Percentiles rank a stretch among this genome's conserved stretches.
These are phyloP conservation scores for Ganoderma lucidum DNA, from an alignment of 1,284 basidiomycete species.

Conservation along the genomic window DNA sequence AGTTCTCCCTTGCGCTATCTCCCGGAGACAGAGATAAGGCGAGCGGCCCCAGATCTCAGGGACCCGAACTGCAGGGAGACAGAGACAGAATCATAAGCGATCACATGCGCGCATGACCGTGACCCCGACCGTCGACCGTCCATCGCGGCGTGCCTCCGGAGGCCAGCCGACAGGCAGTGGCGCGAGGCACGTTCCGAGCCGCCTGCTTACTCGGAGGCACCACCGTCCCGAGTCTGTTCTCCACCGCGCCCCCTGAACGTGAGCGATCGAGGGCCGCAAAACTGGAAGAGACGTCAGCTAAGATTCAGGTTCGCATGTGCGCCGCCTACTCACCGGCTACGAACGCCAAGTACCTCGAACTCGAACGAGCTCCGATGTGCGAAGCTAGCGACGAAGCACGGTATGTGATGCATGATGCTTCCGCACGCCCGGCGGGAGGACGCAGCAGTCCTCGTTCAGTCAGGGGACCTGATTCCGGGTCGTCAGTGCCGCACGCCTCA, in stretches of 20 bases:
- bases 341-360: neutral
- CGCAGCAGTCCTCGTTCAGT: neutral
- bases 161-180: neutral
- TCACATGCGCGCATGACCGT: neutral
- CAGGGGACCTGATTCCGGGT: neutral
- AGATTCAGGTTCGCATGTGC: neutral
- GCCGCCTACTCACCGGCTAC: neutral
- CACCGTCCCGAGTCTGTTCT: neutral
- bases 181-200: neutral
- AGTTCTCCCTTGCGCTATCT: no score
- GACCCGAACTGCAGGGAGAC: neutral
- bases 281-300: neutral
- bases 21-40: no score
- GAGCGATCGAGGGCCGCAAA: neutral
- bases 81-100: neutral
- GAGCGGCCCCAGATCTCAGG: constrained; percentile 1
- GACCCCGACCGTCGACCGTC: neutral
- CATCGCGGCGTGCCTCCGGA: neutral
- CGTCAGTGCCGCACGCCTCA: neutral
- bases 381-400: neutral
- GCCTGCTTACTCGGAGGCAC: no score
- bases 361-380: neutral
- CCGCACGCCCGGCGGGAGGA: neutral
- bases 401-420: neutral
- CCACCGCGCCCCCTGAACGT: neutral